Base-by-base conservation (phyloP, 148 eudicot species). In the Diospyros kaki region DNA sequence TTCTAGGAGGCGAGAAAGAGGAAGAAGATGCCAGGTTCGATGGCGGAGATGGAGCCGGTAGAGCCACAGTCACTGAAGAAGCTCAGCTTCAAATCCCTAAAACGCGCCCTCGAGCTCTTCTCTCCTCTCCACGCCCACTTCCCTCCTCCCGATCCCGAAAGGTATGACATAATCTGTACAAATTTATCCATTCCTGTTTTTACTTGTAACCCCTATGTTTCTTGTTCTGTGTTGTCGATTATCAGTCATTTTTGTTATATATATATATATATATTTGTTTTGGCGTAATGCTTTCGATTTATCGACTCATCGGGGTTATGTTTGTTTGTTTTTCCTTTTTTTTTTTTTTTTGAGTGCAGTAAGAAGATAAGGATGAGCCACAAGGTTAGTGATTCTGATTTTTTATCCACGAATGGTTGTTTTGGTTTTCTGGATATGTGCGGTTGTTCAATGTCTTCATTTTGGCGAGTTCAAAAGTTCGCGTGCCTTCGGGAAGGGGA, bases 41-140 rank as follows among this genome's bases (percentile, higher is more conserved):
- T 73, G 18, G 74, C 78, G 85, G 83, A 77, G 38, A 70, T 86
- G 79, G 97, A 92, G 73, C 81, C 90, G 3, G 89, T 96, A 11
- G 99, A 96, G 83, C 93, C 91, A 2, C 96, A 96, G 65, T 93
- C 99, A 0, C 62, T 93, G 17, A 96, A 93, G 77, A 93, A 96
- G 79, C 89, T 93, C 1, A 88, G 82, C 38, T 88, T 86, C 84
- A 96, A 93, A 73, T 89, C 93, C 8, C 68, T 87, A 0, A 96
- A 96, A 82, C 93, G 99, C 0, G 74, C 97, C 8, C 93, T 91
- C 18, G 99, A 96, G 75, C 80, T 91, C 65, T 96, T 96, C 71
- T 82, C 97, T 15, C 98, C 99, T 76, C 59, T 83, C 58, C 94
- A 96, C n/a, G 73, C 59, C 56, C 94, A 85, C 18, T 81, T 91